Evolutionary conservation across 805 yeast genomes (phyloP).

Genomic region (Alloascoidea africana): DNA sequence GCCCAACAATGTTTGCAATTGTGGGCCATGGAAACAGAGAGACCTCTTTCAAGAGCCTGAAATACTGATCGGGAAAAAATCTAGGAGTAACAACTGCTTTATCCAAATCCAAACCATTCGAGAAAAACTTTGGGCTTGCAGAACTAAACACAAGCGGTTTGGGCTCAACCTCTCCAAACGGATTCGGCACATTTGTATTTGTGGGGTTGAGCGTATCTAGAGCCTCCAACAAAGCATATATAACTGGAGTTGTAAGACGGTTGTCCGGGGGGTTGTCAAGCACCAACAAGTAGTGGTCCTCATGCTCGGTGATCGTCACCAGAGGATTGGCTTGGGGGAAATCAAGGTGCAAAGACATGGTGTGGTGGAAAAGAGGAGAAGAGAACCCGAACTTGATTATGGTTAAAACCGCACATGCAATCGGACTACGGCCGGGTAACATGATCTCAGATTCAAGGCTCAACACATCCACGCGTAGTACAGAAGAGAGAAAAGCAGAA

Average conservation of each 20-base stretch:
- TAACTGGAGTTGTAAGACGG: slow-evolving; percentile 17
- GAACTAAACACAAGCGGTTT: slow-evolving; percentile 22
- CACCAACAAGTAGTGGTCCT: slow-evolving; percentile 16
- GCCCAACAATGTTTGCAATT: slow-evolving; percentile 22
- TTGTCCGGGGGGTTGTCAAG: slow-evolving; percentile 20
- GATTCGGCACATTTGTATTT: neutral
- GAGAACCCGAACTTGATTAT: no score
- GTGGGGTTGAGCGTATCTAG: slow-evolving; percentile 14
- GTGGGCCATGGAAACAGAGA: slow-evolving; percentile 24
- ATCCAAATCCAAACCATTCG: slow-evolving; percentile 23
- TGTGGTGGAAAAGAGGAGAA: no score
- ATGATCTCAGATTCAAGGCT: no score
- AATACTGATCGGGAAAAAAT: slow-evolving; percentile 18
- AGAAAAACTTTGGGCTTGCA: slow-evolving; percentile 19
- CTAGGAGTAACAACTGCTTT: slow-evolving; percentile 16
- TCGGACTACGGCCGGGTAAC: no score
- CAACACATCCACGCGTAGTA: no score
- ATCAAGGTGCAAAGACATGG: neutral
- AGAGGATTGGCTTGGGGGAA: slow-evolving; percentile 7
- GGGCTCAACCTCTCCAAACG: slow-evolving; percentile 10
- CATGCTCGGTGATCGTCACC: slow-evolving; percentile 8
- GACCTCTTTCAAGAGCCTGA: slow-evolving; percentile 16
- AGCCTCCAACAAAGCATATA: slow-evolving; percentile 18
- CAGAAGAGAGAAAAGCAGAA: no score
- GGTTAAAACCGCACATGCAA: no score